Evolutionary conservation across 2,329 filamentous ascomycete species (phyloP).

Genomic region (Ceratocystis destructans): DNA sequence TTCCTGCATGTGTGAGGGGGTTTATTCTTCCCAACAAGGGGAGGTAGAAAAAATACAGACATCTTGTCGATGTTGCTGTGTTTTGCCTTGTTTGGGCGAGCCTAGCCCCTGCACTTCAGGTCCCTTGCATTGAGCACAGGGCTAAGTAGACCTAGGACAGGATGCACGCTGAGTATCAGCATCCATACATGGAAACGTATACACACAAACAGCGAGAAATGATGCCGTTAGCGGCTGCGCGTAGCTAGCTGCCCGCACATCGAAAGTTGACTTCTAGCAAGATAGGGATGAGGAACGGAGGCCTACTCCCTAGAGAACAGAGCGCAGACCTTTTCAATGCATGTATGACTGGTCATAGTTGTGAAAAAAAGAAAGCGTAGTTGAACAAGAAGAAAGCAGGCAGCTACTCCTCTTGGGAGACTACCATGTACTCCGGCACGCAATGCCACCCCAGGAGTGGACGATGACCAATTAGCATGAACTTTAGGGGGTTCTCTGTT

Average conservation of each 20-base stretch:
- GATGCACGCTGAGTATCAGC: neutral
- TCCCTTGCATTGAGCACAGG: neutral
- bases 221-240: too few relatives aligned
- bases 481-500: neutral
- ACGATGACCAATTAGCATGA: neutral
- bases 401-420: neutral
- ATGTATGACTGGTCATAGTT: neutral
- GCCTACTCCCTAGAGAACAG: neutral
- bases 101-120: neutral
- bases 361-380: neutral
- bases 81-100: neutral
- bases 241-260: too few relatives aligned
- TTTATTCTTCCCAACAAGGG: neutral
- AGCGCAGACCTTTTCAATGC: neutral
- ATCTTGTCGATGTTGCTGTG: neutral
- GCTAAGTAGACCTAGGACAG: neutral
- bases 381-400: neutral
- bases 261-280: neutral
- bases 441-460: neutral
- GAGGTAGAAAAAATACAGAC: neutral
- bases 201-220: neutral
- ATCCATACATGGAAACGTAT: neutral
- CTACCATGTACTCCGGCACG: neutral
- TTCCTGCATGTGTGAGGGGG: conserved; percentile 8
- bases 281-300: neutral